Evolutionary conservation across 1,139 yeast genomes (phyloP).

Genomic region (Chernovozyma aurita): DNA sequence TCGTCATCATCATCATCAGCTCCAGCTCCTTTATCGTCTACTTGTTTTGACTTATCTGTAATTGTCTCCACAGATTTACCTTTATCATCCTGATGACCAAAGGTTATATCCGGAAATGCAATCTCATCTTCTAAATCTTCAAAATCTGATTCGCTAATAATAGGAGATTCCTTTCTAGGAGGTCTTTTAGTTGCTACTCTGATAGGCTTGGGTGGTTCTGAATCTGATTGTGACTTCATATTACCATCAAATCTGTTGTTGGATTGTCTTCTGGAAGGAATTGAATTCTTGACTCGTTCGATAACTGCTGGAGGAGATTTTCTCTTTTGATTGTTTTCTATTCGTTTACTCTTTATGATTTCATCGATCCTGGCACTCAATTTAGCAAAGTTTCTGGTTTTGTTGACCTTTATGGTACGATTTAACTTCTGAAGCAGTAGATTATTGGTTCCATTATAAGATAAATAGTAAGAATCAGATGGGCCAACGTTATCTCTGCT

Average conservation of each 20-base stretch:
- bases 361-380: slow-evolving; percentile 12
- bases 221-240: background rate
- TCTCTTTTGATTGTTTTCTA: slow-evolving; percentile 6
- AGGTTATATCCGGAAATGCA: slow-evolving; percentile 11
- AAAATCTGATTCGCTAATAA: slow-evolving; percentile 27
- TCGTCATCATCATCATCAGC: slow-evolving; percentile 25
- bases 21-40: slow-evolving; percentile 1
- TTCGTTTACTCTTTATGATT: background rate
- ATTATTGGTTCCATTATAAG: slow-evolving; percentile 14
- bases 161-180: slow-evolving; percentile 16
- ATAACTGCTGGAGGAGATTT: background rate
- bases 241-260: background rate
- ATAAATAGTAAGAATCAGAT: slow-evolving; percentile 30
- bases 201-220: background rate
- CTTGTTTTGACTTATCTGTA: background rate
- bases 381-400: slow-evolving; percentile 29
- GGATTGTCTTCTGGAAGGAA: background rate
- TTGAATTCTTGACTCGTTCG: background rate
- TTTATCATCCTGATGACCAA: slow-evolving; percentile 4
- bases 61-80: no score
- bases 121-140: slow-evolving; percentile 19
- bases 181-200: slow-evolving; percentile 14
- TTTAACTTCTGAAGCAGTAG: slow-evolving; percentile 24
- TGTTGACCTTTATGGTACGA: slow-evolving; percentile 33
- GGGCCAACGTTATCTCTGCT: slow-evolving; percentile 18